Evolutionary conservation across 768 basidiomycete genomes (phyloP), one percentile per base, ranked within the genome.

Genomic region (Tricholoma matsutake): DNA sequence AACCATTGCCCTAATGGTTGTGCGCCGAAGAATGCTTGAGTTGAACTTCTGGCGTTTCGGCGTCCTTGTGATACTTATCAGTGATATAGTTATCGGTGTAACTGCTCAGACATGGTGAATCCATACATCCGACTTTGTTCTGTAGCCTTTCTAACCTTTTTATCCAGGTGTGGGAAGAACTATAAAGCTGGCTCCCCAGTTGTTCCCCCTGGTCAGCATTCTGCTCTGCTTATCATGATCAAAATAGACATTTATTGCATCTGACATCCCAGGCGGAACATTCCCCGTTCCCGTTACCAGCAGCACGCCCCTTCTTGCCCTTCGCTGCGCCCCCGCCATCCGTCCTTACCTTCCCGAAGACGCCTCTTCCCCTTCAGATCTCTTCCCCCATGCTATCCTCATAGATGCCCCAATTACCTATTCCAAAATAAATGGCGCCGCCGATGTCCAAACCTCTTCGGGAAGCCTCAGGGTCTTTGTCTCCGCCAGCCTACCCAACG

Each of bases 341-440:
- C 77, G 81, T 6, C 86, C 86, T 1, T 88, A 86, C 68, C 78
- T 87, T 22, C 78, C 80, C 14, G 84, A 82, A 63, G 86, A 86
- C 62, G 43, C 20, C 8, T 71, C 73, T 6, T 58, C 69, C 53
- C 61, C 64, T 45, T 59, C 66, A 7, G 68, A 70, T 39, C 57
- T 69, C 9, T 75, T 76, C 3, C 73, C 77, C 2, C 75, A 78
- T 13, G 75, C 78, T 14, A 75, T 87, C 56, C 72, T 87, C 39
- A 73, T 87, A 43, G 84, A 87, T 53, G 70, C 84, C 0, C 80
- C 80, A 0, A 69, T 88, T 35, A 80, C 79, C 0, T 78, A 78
- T 65, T 75, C 75, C 11, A 61, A 78, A 25, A 79, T 86, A n/a
- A 68, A 75, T 25, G 80, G 81, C 49, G 81, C 86, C 10, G 65